A percentile compares a stretch with the other conserved stretches of the same genome.
These are phyloP conservation scores for Echium plantagineum DNA, from an alignment of 257 asterid genomes.

Conservation along the genomic window DNA sequence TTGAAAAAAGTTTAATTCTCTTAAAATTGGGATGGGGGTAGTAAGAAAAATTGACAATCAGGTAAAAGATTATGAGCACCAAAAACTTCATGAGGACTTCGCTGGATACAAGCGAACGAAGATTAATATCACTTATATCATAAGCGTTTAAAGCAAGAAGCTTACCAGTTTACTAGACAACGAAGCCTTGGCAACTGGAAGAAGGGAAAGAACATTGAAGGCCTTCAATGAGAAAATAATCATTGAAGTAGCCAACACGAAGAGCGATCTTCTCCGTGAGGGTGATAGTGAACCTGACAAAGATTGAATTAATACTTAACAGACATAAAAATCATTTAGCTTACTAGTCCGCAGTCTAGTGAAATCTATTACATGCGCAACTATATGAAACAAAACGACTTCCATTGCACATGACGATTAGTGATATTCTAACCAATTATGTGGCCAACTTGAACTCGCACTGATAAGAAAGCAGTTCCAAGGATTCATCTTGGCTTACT, in stretches of 20 bases:
- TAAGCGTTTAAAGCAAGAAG: constrained; percentile 5
- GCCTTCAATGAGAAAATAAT: constrained; percentile 74
- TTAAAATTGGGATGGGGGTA: no score
- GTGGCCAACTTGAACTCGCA: no score
- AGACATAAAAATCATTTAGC: background rate
- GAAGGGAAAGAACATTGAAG: constrained; percentile 46
- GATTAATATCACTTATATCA: constrained; percentile 3
- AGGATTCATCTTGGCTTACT: no score
- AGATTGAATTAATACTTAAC: constrained; percentile 6
- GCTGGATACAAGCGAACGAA: background rate
- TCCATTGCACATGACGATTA: background rate
- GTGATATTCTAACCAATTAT: background rate
- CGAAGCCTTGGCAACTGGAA: constrained; percentile 39
- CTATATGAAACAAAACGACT: background rate
- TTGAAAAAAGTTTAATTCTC: no score
- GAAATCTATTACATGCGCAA: background rate
- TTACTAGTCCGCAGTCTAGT: background rate
- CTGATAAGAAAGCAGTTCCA: no score
- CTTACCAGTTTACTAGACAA: constrained; percentile 51
- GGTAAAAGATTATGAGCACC: no score
- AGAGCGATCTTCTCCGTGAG: constrained; percentile 90
- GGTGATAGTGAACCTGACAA: constrained; percentile 71
- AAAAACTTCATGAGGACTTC: background rate
- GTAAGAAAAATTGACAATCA: background rate
- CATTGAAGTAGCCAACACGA: constrained; percentile 75